Evolutionary conservation across 352 stramenopile species (phyloP).

Genomic region (Phytopythium chamaehyphon): DNA sequence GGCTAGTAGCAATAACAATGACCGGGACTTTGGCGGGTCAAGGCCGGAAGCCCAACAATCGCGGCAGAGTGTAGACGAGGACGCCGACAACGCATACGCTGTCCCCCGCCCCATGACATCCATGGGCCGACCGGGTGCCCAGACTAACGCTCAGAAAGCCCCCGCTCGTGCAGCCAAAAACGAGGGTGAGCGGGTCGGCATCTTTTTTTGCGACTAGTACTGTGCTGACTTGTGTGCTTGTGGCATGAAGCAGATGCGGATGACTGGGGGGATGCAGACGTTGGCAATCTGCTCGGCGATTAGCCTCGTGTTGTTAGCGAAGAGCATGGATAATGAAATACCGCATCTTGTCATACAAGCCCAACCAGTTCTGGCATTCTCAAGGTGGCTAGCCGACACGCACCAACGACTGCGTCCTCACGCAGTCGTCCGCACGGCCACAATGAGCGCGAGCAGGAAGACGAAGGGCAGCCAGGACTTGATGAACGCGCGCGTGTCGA

Average conservation of each 20-base stretch:
- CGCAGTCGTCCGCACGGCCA: conserved; percentile 17
- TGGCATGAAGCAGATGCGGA: conserved; percentile 45
- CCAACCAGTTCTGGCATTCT: background rate
- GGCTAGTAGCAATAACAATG: conserved; percentile 20
- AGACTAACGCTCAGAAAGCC: conserved; percentile 28
- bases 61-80: conserved; percentile 14
- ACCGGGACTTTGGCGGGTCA: conserved; percentile 5
- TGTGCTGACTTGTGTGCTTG: conserved; percentile 6
- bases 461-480: conserved; percentile 40
- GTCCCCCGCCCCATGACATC: conserved; percentile 32
- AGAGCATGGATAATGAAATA: background rate
- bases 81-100: conserved; percentile 32
- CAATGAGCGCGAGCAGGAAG: conserved; percentile 22
- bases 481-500: conserved; percentile 25
- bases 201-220: conserved; percentile 6
- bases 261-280: conserved; percentile 78
- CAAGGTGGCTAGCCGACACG: background rate
- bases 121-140: conserved; percentile 22
- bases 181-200: conserved; percentile 36
- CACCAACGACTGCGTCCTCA: conserved; percentile 4
- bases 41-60: conserved; percentile 8
- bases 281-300: conserved; percentile 71
- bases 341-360: background rate
- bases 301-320: conserved; percentile 11
- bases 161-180: conserved; percentile 31